Conservation (phyloP, 805 yeast genomes). For the Ogataea angusta region DNA sequence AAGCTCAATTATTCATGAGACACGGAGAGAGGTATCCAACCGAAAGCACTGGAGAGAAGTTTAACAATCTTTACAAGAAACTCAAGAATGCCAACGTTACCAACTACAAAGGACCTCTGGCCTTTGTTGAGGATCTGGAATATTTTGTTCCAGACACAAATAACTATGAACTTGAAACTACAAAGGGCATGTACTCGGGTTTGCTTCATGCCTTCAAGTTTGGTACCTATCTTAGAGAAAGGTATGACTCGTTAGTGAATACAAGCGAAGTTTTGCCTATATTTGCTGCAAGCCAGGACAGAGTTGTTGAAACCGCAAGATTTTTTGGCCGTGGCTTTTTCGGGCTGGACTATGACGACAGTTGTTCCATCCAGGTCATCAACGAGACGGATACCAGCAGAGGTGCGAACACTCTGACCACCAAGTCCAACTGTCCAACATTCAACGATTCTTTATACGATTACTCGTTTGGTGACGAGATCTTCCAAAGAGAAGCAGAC, state of each 20-base stretch:
- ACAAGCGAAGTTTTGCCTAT: conserved; percentile 38
- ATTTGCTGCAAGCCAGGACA: conserved; percentile 49
- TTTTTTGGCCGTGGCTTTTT: conserved; percentile 56
- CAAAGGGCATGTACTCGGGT: conserved; percentile 49
- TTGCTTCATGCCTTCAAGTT: conserved; percentile 41
- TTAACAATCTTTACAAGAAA: conserved; percentile 4
- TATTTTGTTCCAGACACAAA: conserved; percentile 18
- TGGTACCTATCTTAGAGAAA: conserved; percentile 46
- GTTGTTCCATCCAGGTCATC: conserved; percentile 38
- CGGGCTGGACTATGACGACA: conserved; percentile 36
- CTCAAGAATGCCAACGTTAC: conserved; percentile 13
- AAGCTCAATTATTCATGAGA: conserved; percentile 48
- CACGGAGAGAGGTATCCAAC: conserved; percentile 62
- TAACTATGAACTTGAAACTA: conserved; percentile 43
- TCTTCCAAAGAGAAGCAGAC: conserved; percentile 44
- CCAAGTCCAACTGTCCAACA: conserved; percentile 24
- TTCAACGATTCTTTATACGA: conserved; percentile 28
- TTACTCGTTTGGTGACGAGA: conserved; percentile 14
- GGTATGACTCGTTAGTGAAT: conserved; percentile 46
- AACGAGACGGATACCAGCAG: conserved; percentile 39
- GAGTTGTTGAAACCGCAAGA: conserved; percentile 50
- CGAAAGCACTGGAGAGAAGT: conserved; percentile 14
- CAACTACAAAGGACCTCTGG: conserved; percentile 39
- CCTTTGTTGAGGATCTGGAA: conserved; percentile 44
- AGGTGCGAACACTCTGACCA: conserved; percentile 55